A percentile compares a stretch with the other conserved stretches of the same genome.
Conservation (phyloP, 2,329 filamentous ascomycete species). For the Exophiala sp. region DNA sequence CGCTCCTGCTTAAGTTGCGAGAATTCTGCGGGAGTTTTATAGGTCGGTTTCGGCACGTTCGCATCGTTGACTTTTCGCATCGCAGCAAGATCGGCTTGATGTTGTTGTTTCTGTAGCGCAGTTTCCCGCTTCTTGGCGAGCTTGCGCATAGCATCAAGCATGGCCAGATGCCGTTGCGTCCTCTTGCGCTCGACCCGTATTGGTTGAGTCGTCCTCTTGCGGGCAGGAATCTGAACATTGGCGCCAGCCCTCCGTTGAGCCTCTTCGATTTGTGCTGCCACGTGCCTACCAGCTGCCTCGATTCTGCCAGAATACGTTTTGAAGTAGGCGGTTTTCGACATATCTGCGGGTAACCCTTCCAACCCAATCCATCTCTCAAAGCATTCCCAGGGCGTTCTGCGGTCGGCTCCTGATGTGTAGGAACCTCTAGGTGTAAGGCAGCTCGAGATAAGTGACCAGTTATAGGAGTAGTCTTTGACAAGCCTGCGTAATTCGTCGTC, state of each 20-base stretch:
- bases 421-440: constrained; percentile 70
- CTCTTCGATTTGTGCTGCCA: constrained; percentile 56
- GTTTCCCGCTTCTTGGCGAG: constrained; percentile 91
- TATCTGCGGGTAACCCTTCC: constrained; percentile 85
- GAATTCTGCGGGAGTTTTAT: constrained; percentile 82
- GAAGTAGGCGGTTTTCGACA: constrained; percentile 95
- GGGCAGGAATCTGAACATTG: constrained; percentile 50
- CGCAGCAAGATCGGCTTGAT: constrained; percentile 70
- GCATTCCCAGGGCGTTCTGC: constrained; percentile 95
- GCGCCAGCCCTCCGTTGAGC: constrained; percentile 47
- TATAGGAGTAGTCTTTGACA: constrained; percentile 92
- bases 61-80: constrained; percentile 73
- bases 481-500: constrained; percentile 83
- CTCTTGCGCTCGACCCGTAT: constrained; percentile 81
- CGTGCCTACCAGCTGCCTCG: constrained; percentile 59
- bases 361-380: constrained; percentile 95
- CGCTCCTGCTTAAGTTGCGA: constrained; percentile 84
- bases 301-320: constrained; percentile 65
- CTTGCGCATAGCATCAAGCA: constrained; percentile 94
- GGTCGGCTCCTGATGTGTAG: constrained; percentile 80
- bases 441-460: constrained; percentile 91
- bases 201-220: constrained; percentile 71
- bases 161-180: constrained; percentile 78
- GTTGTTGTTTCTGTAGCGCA: constrained; percentile 79
- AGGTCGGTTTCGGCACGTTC: constrained; percentile 48